Conservation (phyloP, 805 yeast species). For the Wickerhamomyces queroliae region DNA sequence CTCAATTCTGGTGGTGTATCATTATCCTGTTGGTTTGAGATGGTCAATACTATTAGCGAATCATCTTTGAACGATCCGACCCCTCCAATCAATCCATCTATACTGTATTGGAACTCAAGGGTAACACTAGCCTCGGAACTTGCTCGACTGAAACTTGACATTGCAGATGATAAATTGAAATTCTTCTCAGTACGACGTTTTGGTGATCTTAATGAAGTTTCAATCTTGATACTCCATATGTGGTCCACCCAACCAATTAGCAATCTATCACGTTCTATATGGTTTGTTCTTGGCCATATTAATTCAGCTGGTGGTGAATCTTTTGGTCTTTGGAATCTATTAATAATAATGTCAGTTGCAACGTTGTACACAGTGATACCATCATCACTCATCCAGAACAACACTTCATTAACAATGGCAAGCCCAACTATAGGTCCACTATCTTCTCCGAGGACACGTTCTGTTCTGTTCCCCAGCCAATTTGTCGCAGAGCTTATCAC, state of each 20-base stretch:
- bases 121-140: slow-evolving; percentile 36
- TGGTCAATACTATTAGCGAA: slow-evolving; percentile 54
- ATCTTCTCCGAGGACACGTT: slow-evolving; percentile 52
- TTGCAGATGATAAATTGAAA: slow-evolving; percentile 31
- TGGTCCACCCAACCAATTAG: slow-evolving; percentile 80
- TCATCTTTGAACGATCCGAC: slow-evolving; percentile 72
- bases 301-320: slow-evolving; percentile 63
- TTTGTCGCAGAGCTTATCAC: slow-evolving; percentile 68
- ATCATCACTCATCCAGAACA: slow-evolving; percentile 79
- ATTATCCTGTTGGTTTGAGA: slow-evolving; percentile 31
- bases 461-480: slow-evolving; percentile 84
- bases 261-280: slow-evolving; percentile 59
- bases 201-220: slow-evolving; percentile 19
- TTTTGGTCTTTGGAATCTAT: slow-evolving; percentile 50
- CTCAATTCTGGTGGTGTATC: slow-evolving; percentile 67
- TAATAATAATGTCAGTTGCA: slow-evolving; percentile 40
- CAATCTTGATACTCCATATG: slow-evolving; percentile 62
- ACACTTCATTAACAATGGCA: slow-evolving; percentile 52
- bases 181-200: slow-evolving; percentile 2
- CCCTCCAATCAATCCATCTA: slow-evolving; percentile 64
- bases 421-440: slow-evolving; percentile 71
- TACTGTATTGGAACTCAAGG: slow-evolving; percentile 32
- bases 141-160: slow-evolving; percentile 44
- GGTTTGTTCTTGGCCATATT: slow-evolving; percentile 74
- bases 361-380: slow-evolving; percentile 71